Percentiles rank a stretch among this genome's conserved stretches.
Evolutionary conservation across 257 asterid genomes (phyloP).

Genomic region (Cruciata laevipes): DNA sequence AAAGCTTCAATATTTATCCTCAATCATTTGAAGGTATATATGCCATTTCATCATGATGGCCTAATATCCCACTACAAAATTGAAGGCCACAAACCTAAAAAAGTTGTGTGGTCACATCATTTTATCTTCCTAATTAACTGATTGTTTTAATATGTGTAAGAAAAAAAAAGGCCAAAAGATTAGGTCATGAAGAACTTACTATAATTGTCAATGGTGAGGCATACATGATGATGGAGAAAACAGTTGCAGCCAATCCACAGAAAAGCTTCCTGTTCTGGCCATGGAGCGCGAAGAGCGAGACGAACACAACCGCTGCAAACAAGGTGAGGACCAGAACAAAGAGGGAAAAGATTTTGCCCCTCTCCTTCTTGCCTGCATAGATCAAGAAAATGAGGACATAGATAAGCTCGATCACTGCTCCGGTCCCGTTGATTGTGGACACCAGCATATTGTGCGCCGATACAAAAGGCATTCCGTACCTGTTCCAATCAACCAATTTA

Average conservation of each 20-base stretch:
- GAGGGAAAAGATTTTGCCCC: conserved; percentile 46
- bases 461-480: conserved; percentile 91
- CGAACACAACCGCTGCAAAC: conserved; percentile 46
- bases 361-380: conserved; percentile 62
- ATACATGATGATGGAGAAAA: conserved; percentile 73
- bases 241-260: conserved; percentile 54
- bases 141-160: background rate
- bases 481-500: conserved; percentile 18
- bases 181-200: conserved; percentile 32
- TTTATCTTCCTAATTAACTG: background rate
- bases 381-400: conserved; percentile 52
- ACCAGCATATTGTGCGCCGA: conserved; percentile 67
- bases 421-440: conserved; percentile 50
- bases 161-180: background rate
- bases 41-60: background rate
- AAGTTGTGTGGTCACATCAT: background rate
- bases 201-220: conserved; percentile 71
- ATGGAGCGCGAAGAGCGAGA: conserved; percentile 48
- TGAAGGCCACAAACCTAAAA: background rate
- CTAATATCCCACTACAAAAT: background rate
- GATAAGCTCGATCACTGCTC: conserved; percentile 47
- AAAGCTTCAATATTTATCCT: background rate
- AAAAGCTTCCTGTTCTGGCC: conserved; percentile 32
- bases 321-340: conserved; percentile 32
- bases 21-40: background rate